Evolutionary conservation across 768 basidiomycete species (phyloP).

Genomic region (Lentinula edodes): DNA sequence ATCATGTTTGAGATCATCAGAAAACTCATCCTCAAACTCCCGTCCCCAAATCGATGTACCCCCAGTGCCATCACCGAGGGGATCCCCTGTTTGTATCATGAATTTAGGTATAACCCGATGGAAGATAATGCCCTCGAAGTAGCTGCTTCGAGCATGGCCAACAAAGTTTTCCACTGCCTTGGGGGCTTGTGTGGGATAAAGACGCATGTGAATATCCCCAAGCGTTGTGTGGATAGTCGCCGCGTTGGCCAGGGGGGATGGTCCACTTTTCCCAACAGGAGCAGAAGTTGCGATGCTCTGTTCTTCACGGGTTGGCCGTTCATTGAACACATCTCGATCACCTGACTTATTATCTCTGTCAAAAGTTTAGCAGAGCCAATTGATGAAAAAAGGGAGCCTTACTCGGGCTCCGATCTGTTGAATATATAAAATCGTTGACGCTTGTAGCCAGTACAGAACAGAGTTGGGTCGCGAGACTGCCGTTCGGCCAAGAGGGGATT

Average conservation of each 20-base stretch:
- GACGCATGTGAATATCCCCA: conserved; percentile 85
- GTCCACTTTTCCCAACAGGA: conserved; percentile 42
- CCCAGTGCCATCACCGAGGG: conserved; percentile 87
- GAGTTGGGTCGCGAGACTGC: conserved; percentile 78
- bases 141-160: conserved; percentile 82
- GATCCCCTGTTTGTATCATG: conserved; percentile 96
- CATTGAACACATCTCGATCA: conserved; percentile 97
- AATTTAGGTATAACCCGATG: conserved; percentile 98
- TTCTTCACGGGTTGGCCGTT: conserved; percentile 94
- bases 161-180: conserved; percentile 98
- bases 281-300: conserved; percentile 76
- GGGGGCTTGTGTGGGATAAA: conserved; percentile 90
- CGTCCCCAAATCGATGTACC: conserved; percentile 88
- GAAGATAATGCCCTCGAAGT: conserved; percentile 91
- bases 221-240: conserved; percentile 93
- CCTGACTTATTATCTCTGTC: conserved; percentile 75
- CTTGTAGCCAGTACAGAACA: conserved; percentile 93
- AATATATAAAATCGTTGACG: conserved; percentile 93
- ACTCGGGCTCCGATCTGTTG: conserved; percentile 88
- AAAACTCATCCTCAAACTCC: conserved; percentile 93
- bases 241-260: conserved; percentile 67
- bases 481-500: conserved; percentile 92
- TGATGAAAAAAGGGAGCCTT: conserved; percentile 19
- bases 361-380: not conserved
- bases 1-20: conserved; percentile 85